Conservation (phyloP, 1,284 basidiomycete genomes). For the Cryptococcus sp. region DNA sequence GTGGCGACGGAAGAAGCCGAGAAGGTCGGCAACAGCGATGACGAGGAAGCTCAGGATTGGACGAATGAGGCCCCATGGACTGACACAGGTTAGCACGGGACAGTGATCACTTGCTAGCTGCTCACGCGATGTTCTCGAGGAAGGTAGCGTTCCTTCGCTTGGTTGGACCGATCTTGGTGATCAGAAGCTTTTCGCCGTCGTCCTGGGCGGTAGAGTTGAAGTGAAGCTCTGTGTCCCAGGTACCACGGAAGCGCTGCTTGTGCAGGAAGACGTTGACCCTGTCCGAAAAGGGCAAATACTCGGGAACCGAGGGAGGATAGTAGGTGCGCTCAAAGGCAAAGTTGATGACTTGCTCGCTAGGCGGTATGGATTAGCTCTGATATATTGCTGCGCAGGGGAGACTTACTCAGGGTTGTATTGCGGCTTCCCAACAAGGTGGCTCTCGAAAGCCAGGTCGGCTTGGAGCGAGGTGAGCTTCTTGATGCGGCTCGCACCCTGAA, state of each 20-base stretch:
- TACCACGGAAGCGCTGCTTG: slow-evolving; percentile 10
- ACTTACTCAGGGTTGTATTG: slow-evolving; percentile 41
- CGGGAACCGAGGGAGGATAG: slow-evolving; percentile 18
- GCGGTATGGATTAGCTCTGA: background rate
- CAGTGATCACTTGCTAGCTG: background rate
- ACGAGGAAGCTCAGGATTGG: slow-evolving; percentile 31
- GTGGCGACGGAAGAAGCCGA: slow-evolving; percentile 36
- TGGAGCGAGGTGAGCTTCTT: slow-evolving; percentile 36
- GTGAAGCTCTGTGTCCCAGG: slow-evolving; percentile 25
- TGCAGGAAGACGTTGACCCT: slow-evolving; percentile 9
- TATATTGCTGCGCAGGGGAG: background rate
- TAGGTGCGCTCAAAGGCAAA: slow-evolving; percentile 30
- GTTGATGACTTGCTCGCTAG: slow-evolving; percentile 28
- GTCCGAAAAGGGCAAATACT: slow-evolving; percentile 21
- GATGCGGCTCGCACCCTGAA: slow-evolving; percentile 33
- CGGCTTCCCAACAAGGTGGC: slow-evolving; percentile 26
- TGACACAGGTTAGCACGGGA: slow-evolving; percentile 3
- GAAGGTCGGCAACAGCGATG: slow-evolving; percentile 22
- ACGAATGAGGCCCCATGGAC: slow-evolving; percentile 25
- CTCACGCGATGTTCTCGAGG: slow-evolving; percentile 34
- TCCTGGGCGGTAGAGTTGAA: slow-evolving; percentile 29
- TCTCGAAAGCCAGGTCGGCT: slow-evolving; percentile 19
- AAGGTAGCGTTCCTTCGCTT: slow-evolving; percentile 15
- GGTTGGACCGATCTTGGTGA: slow-evolving; percentile 37
- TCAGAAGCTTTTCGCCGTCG: slow-evolving; percentile 29